Evolutionary conservation across 176 grass and related monocot species (phyloP), one percentile per base, ranked within the genome.

Genomic region (Rhynchospora breviuscula): DNA sequence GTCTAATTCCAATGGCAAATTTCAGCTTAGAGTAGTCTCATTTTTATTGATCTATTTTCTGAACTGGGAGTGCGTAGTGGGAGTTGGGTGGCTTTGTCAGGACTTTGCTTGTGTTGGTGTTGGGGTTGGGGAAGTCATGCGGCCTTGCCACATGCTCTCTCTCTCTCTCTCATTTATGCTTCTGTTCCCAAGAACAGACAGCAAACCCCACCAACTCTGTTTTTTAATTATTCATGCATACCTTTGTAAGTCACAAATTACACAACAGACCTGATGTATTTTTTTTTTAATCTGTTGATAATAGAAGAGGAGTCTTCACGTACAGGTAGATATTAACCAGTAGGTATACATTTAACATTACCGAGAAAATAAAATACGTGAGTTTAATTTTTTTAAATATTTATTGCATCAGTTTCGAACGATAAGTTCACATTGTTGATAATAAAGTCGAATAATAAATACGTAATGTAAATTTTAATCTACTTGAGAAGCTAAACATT

Each of bases 121-220:
- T 40, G 35, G 35, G 2, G 35, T 63, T 59, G 78, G 78, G 23
- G 78, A 35, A 79, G 31, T 49, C 49, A 43, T 76, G 63, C 48
- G 43, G 35, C 35, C 35, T 4, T 40, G 35, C 35, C 65, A 31
- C 21, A 33, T 60, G 11, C 88, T 6, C 54, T 43, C 25, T 61
- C 46, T 51, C 13, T 60, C 48, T 45, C 19, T 46, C n/a, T 56
- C 6, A 62, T 54, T 84, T 69, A 68, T 59, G 25, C 49, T 52
- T 58, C 63, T 40, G 4, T 82, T 76, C 8, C 53, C 80, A 46
- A 87, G 49, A 57, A 78, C 29, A 81, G 87, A 86, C 81, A 57
- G 69, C 85, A 88, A 88, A 72, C 79, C 79, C 87, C 83, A 10
- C 67, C 59, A 33, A 85, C 52, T 78, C 48, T 75, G 0, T 52